Percentiles rank a stretch among this genome's conserved stretches.
Evolutionary conservation across 495 filamentous ascomycete genomes (phyloP).

Genomic region (Tetracladium setigerum): DNA sequence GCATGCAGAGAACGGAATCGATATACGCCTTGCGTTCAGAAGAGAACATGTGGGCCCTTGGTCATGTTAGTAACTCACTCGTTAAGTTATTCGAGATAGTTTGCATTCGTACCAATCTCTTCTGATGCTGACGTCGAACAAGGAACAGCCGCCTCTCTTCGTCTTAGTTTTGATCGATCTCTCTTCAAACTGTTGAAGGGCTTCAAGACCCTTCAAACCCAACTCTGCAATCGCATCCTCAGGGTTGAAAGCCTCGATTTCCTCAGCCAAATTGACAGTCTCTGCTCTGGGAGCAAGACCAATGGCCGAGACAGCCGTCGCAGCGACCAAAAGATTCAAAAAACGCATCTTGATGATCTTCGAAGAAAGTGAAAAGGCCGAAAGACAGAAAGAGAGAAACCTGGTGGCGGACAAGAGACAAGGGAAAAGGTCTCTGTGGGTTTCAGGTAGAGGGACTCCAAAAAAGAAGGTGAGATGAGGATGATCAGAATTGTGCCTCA

Average conservation of each 20-base stretch:
- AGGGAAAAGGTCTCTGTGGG: no score
- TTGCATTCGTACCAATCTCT: constrained; percentile 35
- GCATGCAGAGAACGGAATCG: constrained; percentile 59
- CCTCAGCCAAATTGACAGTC: constrained; percentile 18
- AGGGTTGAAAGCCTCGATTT: constrained; percentile 30
- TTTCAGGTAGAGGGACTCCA: no score
- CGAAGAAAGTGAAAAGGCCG: constrained; percentile 18
- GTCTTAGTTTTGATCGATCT: constrained; percentile 24
- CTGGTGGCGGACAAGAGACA: constrained; percentile 12
- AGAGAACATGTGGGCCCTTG: constrained; percentile 32
- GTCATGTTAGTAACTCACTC: constrained; percentile 1
- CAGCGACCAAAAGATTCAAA: background rate
- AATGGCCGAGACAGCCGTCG: background rate
- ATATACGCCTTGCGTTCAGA: constrained; percentile 45
- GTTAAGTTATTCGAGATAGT: background rate
- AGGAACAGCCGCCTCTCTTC: constrained; percentile 29
- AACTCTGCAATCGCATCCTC: constrained; percentile 29
- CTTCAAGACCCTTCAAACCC: constrained; percentile 25
- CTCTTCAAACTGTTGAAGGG: constrained; percentile 18
- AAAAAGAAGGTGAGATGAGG: no score
- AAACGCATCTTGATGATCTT: constrained; percentile 5
- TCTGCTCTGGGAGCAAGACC: background rate
- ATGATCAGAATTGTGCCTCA: no score
- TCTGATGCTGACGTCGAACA: constrained; percentile 33
- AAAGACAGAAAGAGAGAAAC: constrained; percentile 15